phyloP scores from a whole-genome alignment of 148 eudicot species.

The Rhododendron molle region DNA sequence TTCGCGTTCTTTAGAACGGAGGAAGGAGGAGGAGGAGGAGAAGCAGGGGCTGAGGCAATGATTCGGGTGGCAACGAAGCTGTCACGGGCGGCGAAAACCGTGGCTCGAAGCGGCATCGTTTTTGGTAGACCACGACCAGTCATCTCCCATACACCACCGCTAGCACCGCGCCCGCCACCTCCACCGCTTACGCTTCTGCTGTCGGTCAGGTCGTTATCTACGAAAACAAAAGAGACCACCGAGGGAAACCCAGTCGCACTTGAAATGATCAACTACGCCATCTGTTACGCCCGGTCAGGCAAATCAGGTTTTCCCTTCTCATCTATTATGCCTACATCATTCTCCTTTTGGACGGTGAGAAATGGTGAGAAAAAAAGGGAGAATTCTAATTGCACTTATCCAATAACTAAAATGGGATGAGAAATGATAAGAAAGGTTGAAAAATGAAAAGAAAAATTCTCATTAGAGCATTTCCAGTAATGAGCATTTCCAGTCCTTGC shows the following conservation, averaged over 20 bases:
- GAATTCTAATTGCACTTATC: background rate
- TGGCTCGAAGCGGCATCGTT: background rate
- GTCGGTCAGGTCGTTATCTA: constrained; percentile 25
- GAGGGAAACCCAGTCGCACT: constrained; percentile 55
- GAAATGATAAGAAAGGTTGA: too few species aligned
- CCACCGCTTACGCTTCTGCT: background rate
- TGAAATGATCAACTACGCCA: constrained; percentile 78
- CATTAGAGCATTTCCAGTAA: background rate
- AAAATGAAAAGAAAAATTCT: background rate
- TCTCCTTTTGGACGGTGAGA: background rate
- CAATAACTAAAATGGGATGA: background rate
- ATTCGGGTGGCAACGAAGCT: constrained; percentile 18
- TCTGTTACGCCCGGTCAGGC: constrained; percentile 55
- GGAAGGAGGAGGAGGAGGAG: background rate
- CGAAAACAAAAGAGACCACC: constrained; percentile 20
- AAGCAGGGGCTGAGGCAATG: background rate
- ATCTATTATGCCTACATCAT: background rate
- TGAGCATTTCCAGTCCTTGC: background rate
- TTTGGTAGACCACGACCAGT: background rate
- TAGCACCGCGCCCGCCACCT: background rate
- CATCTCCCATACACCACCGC: background rate
- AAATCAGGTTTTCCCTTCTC: constrained; percentile 55
- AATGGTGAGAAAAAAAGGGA: background rate
- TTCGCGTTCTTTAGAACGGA: background rate
- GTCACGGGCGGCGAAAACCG: constrained; percentile 11